Conservation (phyloP, 1,284 basidiomycete species). For the Tylopilus sp. region DNA sequence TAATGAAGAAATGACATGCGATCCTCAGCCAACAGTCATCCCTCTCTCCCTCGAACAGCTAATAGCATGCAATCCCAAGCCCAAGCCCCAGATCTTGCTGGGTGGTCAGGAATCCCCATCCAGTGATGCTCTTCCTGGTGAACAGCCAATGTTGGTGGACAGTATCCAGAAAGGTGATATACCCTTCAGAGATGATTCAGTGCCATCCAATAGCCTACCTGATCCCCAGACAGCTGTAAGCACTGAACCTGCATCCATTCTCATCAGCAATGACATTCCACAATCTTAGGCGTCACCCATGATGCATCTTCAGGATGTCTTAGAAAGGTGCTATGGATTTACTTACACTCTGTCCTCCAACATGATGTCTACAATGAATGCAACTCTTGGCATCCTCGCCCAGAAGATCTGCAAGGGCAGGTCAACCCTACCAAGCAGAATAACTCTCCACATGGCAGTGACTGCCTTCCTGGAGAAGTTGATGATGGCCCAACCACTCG, state of each 20-base stretch:
- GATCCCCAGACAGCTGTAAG: neutral
- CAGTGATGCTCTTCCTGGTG: neutral
- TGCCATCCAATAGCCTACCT: neutral
- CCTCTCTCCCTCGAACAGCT: no score
- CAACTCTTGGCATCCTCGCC: neutral
- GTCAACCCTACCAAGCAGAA: neutral
- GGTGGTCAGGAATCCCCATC: neutral
- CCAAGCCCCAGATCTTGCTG: no score
- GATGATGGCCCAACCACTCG: neutral
- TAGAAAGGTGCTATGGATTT: neutral
- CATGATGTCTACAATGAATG: neutral
- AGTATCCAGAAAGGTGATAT: neutral
- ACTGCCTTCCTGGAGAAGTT: neutral
- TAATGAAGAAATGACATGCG: no score
- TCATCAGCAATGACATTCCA: neutral
- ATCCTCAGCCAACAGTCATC: no score
- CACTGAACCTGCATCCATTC: neutral
- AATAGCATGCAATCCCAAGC: no score
- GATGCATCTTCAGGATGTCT: neutral
- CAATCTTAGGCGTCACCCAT: neutral
- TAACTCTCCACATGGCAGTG: neutral
- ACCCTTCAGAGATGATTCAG: neutral
- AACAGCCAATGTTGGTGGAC: neutral
- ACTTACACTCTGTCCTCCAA: neutral
- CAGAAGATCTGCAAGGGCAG: neutral